Evolutionary conservation across 371 early-diverging fungal genomes (phyloP).

Genomic region (Syncephalis fuscata): DNA sequence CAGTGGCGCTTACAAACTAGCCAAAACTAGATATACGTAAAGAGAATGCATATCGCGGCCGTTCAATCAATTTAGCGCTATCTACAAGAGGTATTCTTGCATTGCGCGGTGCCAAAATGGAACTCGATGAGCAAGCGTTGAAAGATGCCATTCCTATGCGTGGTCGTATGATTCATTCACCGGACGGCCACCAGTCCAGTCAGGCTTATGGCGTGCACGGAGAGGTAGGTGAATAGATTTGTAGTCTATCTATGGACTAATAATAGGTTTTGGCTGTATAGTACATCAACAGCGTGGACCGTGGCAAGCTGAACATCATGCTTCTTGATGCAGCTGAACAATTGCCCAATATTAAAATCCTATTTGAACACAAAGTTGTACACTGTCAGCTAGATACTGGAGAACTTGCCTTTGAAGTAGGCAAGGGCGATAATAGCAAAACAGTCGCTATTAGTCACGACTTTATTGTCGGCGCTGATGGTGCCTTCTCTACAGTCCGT

Average conservation of each 20-base stretch:
- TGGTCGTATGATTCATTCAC: constrained; percentile 81
- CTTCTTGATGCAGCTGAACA: constrained; percentile 53
- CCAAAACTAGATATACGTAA: constrained; percentile 3
- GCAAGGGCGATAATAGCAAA: constrained; percentile 3
- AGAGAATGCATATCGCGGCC: constrained; percentile 29
- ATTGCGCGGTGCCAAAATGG: constrained; percentile 45
- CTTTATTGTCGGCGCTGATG: constrained; percentile 90
- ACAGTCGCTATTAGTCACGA: constrained; percentile 24
- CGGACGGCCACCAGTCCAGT: constrained; percentile 47
- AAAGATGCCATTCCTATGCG: constrained; percentile 75
- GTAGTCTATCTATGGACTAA: not conserved
- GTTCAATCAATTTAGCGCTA: constrained; percentile 90
- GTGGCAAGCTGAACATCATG: constrained; percentile 8
- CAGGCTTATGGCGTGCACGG: constrained; percentile 81
- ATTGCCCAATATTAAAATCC: constrained; percentile 37
- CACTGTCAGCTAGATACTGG: constrained; percentile 43
- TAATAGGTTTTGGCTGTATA: not conserved
- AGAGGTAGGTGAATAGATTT: constrained; percentile 28
- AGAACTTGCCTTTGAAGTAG: constrained; percentile 16
- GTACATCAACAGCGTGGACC: constrained; percentile 2
- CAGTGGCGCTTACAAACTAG: not conserved
- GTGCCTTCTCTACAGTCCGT: constrained; percentile 72
- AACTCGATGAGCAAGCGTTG: constrained; percentile 42
- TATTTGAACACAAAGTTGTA: constrained; percentile 44
- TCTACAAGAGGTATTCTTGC: constrained; percentile 80